Percentiles rank a stretch among this genome's conserved stretches.
phyloP scores from a whole-genome alignment of 345 rosid genomes.

The Syzygium grande region DNA sequence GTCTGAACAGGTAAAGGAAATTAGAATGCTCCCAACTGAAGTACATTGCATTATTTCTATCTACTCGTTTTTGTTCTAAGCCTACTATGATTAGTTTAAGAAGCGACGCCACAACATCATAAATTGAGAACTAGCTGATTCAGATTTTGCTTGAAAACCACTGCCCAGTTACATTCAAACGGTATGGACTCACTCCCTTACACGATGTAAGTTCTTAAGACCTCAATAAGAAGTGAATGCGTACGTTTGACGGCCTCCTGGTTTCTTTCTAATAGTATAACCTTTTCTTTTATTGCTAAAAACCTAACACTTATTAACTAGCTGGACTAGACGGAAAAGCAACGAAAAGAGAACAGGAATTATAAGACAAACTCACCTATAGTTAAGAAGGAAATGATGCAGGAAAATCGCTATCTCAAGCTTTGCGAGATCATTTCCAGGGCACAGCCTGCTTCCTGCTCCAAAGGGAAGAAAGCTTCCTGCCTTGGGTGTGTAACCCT shows the following conservation, averaged over 20 bases:
- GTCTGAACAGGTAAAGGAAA: background rate
- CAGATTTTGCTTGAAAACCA: background rate
- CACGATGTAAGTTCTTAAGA: background rate
- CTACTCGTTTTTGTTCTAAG: background rate
- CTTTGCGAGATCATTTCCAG: slow-evolving; percentile 88
- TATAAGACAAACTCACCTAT: slow-evolving; percentile 21
- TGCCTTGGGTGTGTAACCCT: slow-evolving; percentile 53
- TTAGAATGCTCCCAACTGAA: background rate
- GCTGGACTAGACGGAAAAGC: background rate
- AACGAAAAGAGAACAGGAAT: background rate
- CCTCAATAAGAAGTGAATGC: background rate
- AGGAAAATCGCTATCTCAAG: slow-evolving; percentile 73
- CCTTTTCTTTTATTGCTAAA: background rate
- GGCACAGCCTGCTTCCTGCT: slow-evolving; percentile 72
- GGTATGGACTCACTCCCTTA: background rate
- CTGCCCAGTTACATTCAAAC: background rate
- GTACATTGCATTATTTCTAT: background rate
- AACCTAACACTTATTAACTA: background rate
- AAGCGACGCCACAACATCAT: background rate
- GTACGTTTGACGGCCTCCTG: background rate
- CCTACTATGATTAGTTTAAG: background rate
- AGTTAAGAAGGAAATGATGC: slow-evolving; percentile 71
- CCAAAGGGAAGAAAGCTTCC: slow-evolving; percentile 82
- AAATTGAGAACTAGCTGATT: background rate
- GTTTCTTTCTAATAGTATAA: background rate